Evolutionary conservation across 257 asterid genomes (phyloP).

Genomic region (Gentiana straminea): DNA sequence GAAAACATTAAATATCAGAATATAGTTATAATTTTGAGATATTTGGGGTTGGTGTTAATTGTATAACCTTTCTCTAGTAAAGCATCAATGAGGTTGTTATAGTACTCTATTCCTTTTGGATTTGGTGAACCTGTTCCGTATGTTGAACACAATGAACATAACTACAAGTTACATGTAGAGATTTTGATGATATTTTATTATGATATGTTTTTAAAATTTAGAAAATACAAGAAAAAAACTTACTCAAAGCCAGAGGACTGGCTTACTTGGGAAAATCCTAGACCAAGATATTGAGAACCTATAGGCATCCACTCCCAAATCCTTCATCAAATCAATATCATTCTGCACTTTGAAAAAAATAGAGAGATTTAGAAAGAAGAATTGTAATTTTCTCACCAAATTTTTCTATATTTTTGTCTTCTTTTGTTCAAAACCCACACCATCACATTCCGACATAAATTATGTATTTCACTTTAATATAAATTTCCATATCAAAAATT

Average conservation of each 20-base stretch:
- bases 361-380: too few species aligned
- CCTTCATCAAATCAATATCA: conserved; percentile 42
- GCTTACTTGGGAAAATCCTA: conserved; percentile 43
- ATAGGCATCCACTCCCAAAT: conserved; percentile 46
- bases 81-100: conserved; percentile 35
- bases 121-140: conserved; percentile 38
- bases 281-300: conserved; percentile 52
- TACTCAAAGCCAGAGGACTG: not conserved
- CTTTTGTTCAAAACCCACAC: too few species aligned
- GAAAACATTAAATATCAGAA: too few species aligned
- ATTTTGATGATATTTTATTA: too few species aligned
- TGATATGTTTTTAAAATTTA: too few species aligned
- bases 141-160: conserved; percentile 16
- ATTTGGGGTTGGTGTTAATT: too few species aligned
- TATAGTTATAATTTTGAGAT: too few species aligned
- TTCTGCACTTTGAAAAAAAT: conserved; percentile 17
- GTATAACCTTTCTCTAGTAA: conserved; percentile 30
- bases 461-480: too few species aligned
- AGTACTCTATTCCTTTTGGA: conserved; percentile 40
- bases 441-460: too few species aligned
- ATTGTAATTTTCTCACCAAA: too few species aligned
- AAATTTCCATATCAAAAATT: too few species aligned
- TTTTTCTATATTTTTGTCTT: too few species aligned
- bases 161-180: not conserved
- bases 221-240: not conserved